Base-by-base conservation (phyloP, 768 basidiomycete genomes). In the Chalciporus chontae region DNA sequence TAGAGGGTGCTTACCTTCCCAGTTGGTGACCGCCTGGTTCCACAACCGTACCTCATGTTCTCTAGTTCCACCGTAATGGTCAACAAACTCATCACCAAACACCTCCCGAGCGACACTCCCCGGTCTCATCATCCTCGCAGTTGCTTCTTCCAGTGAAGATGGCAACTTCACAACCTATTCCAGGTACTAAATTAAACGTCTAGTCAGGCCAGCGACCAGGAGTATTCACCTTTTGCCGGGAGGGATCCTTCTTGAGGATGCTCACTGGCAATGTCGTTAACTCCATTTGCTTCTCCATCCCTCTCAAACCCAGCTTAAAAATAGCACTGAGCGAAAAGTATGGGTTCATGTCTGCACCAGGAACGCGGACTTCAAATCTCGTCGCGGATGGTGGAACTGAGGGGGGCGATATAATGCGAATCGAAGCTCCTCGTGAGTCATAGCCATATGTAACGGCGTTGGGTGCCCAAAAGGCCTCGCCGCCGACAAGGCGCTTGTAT, bases 311-410 rank as follows among this genome's bases (percentile, higher is more conserved):
- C 24, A 95, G 73, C 17, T 81, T 75, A 66, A 97, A 92, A 53
- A 97, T 87, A 3, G 95, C 86, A 43, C 88, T 84, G 39, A 98
- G 71, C 0, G 93, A 83, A 55, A 87, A 91, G 70, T 94, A 90
- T 1, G 93, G 90, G 69, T 94, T 94, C 81, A 97, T 91, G 63
- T 99, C 96, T 34, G 96, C 96, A 21, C 96, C 96, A 1, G 96
- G 94, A 15, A 98, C 82, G 47, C 96, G 86, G 13, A 99, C 73
- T 72, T 99, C 96, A 60, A 99, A 80, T 43, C 96, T 78, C 1
- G 96, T 97, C 3, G 89, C 91, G 4, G 81, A 67, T 8, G 79
- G 77, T 3, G 87, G 79, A n/a, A 85, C 87, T 5, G 88, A 85
- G 1, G 96, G 96, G 2, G 95, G 94, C 0, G 88, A 85, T 60